Evolutionary conservation across 306 rosid genomes (phyloP), one percentile per base, ranked within the genome.

Genomic region (Vicia sativa): DNA sequence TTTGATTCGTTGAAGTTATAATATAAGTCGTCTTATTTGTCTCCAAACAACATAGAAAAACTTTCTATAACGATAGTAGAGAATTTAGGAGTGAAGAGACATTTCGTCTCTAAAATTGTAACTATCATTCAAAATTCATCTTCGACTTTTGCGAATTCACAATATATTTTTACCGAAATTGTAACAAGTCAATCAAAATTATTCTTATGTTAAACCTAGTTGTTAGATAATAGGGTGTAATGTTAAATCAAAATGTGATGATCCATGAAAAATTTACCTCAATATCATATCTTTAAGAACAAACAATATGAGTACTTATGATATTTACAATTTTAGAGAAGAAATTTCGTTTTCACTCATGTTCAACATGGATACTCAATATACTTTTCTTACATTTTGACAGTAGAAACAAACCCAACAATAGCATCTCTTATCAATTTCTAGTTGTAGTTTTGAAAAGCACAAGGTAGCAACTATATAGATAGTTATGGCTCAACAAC

Each of bases 401-500:
- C 12, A 8, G 43, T 63, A 67, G 31, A 52, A 48, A 2, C 60
- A 54, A 6, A 54, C 58, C 23, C 46, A 26, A 26, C 54, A 48
- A 48, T 48, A 48, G 3, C 61, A 60, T 60, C 28, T 26, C 14
- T 59, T 76, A 65, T 37, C 72, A 53, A 63, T 57, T 7, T 46
- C 21, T 31, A 18, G 52, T 65, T 58, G 53, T 38, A 48, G 34
- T 26, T 18, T 21, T 37, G 57, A 70, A 46, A 64, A 60, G 19
- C 31, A 77, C 4, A 65, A 16, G 61, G 58, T 69, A 82, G 69
- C 75, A 80, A 64, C 84, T 78, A 74, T 69, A 84, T 65, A 86
- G 79, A 67, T 35, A 75, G 64, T 11, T 41, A 41, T 39, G 37
- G 11, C 70, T 83, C 67, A 77, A 62, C 41, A 84, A 76, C 65